A percentile compares a stretch with the other conserved stretches of the same genome.
These are phyloP conservation scores for Leishmania braziliensis DNA, from an alignment of 208 protist genomes.

Conservation along the genomic window DNA sequence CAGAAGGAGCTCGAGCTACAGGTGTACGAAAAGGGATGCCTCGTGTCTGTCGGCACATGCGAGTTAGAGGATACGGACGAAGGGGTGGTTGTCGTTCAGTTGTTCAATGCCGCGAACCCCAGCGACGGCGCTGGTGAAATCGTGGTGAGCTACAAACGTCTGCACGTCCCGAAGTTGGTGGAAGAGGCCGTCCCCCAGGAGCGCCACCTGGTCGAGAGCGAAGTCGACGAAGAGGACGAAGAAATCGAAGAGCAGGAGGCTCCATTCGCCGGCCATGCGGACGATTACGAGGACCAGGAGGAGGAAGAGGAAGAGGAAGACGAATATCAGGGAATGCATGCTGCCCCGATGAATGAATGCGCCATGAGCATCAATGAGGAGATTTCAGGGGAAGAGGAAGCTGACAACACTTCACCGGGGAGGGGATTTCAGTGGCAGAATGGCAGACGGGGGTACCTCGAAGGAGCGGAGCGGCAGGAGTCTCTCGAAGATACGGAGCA, in stretches of 20 bases:
- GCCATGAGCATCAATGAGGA: slow-evolving; percentile 22
- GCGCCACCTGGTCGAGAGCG: slow-evolving; percentile 8
- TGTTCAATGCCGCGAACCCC: slow-evolving; percentile 56
- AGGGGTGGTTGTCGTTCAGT: slow-evolving; percentile 54
- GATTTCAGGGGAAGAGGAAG: slow-evolving; percentile 10
- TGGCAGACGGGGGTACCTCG: not conserved
- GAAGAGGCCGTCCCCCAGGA: slow-evolving; percentile 10
- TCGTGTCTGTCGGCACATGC: slow-evolving; percentile 53
- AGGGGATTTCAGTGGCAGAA: not conserved
- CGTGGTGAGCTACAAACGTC: slow-evolving; percentile 77
- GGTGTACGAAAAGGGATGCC: slow-evolving; percentile 57
- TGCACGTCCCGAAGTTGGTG: slow-evolving; percentile 33
- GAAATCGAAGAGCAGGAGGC: not conserved
- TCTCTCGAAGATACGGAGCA: slow-evolving; percentile 1
- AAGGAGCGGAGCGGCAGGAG: slow-evolving; percentile 15
- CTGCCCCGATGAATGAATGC: slow-evolving; percentile 10
- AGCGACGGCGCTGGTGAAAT: slow-evolving; percentile 66
- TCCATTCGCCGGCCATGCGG: not conserved
- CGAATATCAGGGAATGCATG: not conserved
- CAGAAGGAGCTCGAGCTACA: slow-evolving; percentile 62
- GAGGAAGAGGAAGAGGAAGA: slow-evolving; percentile 17
- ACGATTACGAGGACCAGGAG: slow-evolving; percentile 3
- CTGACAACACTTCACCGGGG: not conserved
- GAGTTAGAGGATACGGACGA: slow-evolving; percentile 45
- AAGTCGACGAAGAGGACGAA: slow-evolving; percentile 32